phyloP scores from a whole-genome alignment of 73 alveolate genomes.

The Paramecium caudatum region DNA sequence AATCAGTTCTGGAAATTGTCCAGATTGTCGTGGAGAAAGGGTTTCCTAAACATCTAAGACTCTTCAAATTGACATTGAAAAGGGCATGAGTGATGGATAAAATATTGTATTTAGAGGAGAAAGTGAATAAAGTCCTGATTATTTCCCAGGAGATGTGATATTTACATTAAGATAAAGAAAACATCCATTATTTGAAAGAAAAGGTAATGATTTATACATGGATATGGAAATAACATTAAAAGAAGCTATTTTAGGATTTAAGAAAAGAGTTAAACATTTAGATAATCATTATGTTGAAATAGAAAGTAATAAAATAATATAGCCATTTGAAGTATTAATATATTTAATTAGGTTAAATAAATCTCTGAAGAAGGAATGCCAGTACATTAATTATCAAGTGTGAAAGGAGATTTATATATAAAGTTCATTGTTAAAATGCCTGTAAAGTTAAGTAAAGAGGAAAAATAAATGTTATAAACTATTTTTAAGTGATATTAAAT shows the following conservation, averaged over 20 bases:
- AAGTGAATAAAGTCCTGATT: conserved; percentile 94
- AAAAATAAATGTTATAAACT: conserved; percentile 66
- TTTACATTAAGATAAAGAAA: conserved; percentile 82
- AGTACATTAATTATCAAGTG: conserved; percentile 87
- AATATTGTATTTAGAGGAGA: conserved; percentile 92
- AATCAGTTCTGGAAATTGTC: conserved; percentile 88
- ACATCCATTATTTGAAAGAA: conserved; percentile 89
- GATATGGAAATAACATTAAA: conserved; percentile 86
- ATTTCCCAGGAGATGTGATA: conserved; percentile 96
- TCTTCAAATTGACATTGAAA: conserved; percentile 86
- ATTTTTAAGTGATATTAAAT: not conserved
- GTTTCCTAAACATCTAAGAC: conserved; percentile 87
- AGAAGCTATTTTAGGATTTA: conserved; percentile 96
- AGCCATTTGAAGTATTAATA: conserved; percentile 81
- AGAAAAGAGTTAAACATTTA: conserved; percentile 90
- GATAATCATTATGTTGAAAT: conserved; percentile 93
- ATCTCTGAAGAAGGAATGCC: conserved; percentile 98
- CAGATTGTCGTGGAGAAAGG: conserved; percentile 93
- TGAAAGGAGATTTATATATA: conserved; percentile 91
- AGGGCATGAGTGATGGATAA: conserved; percentile 96
- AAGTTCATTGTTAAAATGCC: conserved; percentile 92
- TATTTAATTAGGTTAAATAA: conserved; percentile 78
- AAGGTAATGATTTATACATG: conserved; percentile 87
- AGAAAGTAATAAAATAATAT: conserved; percentile 88
- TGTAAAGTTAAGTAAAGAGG: conserved; percentile 82